A percentile compares a stretch with the other conserved stretches of the same genome.
Conservation (phyloP, 208 protist species). For the Phytomonas sp. region DNA sequence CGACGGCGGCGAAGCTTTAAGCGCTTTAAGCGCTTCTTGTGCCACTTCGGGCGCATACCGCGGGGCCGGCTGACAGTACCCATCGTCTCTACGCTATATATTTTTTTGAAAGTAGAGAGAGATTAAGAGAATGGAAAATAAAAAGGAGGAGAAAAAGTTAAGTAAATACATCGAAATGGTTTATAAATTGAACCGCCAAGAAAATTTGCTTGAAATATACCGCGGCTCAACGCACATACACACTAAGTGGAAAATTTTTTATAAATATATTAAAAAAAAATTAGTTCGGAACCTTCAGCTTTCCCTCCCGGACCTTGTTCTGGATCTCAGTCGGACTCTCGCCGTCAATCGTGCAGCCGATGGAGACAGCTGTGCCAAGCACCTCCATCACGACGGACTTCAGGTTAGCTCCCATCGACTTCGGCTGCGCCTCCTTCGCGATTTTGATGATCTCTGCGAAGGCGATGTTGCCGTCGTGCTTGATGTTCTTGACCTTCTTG, state of each 20-base stretch:
- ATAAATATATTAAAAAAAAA: too few species aligned
- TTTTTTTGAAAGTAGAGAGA: background rate
- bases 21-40: conserved; percentile 91
- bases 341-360: conserved; percentile 98
- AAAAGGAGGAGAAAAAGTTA: conserved; percentile 14
- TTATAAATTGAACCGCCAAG: conserved; percentile 7
- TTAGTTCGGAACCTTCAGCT: conserved; percentile 78
- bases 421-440: conserved; percentile 91
- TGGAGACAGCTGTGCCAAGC: conserved; percentile 96
- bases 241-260: too few species aligned
- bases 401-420: conserved; percentile 93
- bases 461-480: conserved; percentile 98
- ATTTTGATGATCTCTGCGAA: conserved; percentile 97
- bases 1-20: conserved; percentile 81
- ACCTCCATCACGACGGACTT: conserved; percentile 98
- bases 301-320: conserved; percentile 90
- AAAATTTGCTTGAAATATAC: too few species aligned
- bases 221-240: too few species aligned
- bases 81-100: conserved; percentile 26
- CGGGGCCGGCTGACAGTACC: conserved; percentile 78
- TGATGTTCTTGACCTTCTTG: conserved; percentile 99
- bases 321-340: conserved; percentile 91
- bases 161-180: conserved; percentile 4
- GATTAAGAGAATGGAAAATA: background rate
- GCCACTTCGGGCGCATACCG: conserved; percentile 89